Evolutionary conservation across 805 yeast genomes (phyloP).

Genomic region (Cyberlindnera maclurae): DNA sequence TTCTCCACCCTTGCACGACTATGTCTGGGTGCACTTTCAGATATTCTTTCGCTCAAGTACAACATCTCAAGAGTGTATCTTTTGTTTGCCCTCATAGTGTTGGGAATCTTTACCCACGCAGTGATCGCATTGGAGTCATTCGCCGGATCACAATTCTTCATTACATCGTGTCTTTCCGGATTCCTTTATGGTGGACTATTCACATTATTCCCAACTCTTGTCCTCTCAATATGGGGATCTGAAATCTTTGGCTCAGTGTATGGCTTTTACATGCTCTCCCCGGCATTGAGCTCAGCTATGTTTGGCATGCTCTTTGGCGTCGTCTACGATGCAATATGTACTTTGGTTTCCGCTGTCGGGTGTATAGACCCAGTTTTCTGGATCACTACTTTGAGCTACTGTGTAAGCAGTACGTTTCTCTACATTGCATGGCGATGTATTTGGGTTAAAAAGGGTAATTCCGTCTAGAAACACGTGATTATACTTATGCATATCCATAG

Average conservation of each 20-base stretch:
- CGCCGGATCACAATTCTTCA: slow-evolving; percentile 17
- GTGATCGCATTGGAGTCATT: slow-evolving; percentile 18
- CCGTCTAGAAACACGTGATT: background rate
- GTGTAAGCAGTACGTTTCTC: slow-evolving; percentile 6
- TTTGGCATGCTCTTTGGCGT: slow-evolving; percentile 68
- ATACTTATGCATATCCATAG: background rate
- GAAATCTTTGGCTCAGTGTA: slow-evolving; percentile 87
- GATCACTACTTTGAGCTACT: slow-evolving; percentile 11
- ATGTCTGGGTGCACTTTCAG: slow-evolving; percentile 60
- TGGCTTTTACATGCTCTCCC: slow-evolving; percentile 85
- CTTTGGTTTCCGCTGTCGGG: background rate
- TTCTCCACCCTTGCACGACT: slow-evolving; percentile 69
- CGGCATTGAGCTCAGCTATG: slow-evolving; percentile 70
- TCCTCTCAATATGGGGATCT: slow-evolving; percentile 81
- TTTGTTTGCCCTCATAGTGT: slow-evolving; percentile 25
- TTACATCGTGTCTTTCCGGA: slow-evolving; percentile 52
- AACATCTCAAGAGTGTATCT: slow-evolving; percentile 26
- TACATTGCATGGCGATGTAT: slow-evolving; percentile 18
- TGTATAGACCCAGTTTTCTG: slow-evolving; percentile 19
- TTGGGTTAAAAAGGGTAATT: slow-evolving; percentile 10
- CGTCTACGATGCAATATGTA: slow-evolving; percentile 41
- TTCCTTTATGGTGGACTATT: slow-evolving; percentile 74
- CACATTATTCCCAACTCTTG: slow-evolving; percentile 79
- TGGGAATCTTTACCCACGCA: slow-evolving; percentile 32
- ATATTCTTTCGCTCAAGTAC: slow-evolving; percentile 35